These are phyloP conservation scores for Didymella pinodella DNA, from an alignment of 2,329 filamentous ascomycete species.

Conservation along the genomic window DNA sequence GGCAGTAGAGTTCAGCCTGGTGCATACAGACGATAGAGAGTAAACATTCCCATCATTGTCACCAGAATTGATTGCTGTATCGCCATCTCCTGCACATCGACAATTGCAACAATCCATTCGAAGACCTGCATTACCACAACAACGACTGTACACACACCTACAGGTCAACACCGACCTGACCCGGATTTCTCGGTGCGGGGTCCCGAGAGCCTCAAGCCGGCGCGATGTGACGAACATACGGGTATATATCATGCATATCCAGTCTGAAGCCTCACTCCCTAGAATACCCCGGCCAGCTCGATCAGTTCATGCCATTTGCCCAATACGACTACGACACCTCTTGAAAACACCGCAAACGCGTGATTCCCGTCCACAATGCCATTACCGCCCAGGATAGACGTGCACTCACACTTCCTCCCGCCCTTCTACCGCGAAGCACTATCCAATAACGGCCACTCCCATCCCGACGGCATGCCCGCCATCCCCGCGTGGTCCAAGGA, in stretches of 20 bases:
- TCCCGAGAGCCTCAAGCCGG: neutral
- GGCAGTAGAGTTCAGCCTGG: neutral
- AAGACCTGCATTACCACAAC: neutral
- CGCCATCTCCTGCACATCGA: neutral
- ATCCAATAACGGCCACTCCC: constrained; percentile 51
- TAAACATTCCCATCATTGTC: too few relatives aligned
- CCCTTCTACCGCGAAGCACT: constrained; percentile 54
- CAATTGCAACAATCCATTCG: neutral
- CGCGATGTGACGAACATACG: neutral
- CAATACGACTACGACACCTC: neutral
- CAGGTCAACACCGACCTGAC: neutral
- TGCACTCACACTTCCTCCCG: constrained; percentile 59
- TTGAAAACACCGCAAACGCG: neutral
- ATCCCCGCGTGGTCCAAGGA: constrained; percentile 57
- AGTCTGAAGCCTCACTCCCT: neutral
- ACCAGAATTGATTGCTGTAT: neutral
- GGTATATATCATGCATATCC: neutral
- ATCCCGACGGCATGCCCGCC: constrained; percentile 61
- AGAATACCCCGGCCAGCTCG: too few relatives aligned
- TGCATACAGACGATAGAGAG: neutral
- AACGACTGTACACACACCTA: neutral
- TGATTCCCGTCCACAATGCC: constrained; percentile 24
- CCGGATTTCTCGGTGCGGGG: constrained; percentile 9
- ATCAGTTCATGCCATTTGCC: neutral
- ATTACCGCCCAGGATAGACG: constrained; percentile 53